Base-by-base conservation (phyloP, 805 yeast genomes). In the Ogataea nitratoaversa region DNA sequence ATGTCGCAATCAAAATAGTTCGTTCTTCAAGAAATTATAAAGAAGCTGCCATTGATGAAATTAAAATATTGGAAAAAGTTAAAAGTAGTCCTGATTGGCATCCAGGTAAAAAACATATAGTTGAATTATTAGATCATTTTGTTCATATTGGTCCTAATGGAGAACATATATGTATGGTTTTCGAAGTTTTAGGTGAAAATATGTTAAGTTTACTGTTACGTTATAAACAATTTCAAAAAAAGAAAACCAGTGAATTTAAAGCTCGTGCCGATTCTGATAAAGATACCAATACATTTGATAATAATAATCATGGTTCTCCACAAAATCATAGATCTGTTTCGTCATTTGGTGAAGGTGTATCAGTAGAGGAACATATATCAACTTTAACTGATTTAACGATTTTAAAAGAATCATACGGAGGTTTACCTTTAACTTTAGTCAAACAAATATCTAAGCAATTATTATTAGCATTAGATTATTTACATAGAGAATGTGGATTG, bases 21-120 rank as follows among this genome's bases (percentile, higher is more conserved):
- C 68, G 79, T 45, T 70, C 81, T 2, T 68, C 74, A 20, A 57
- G 65, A 27, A 70, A 68, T 54, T 79, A 77, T 57, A 62, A 71
- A 16, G 81, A 78, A 46, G 79, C 84, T n/a, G 85, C 85, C 1
- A 57, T 71, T 29, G 86, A 79, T 57, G 87, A 80, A 55, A 74
- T 80, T 43, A 60, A 63, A 34, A 67, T 79, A 12, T 60, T 80
- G 40, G 69, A 71, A 27, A 56, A 53, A 12, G 48, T 62, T 27
- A 48, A 57, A 8, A 31, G 40, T 1, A 59, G 60, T 2, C 52
- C 65, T 49, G 50, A 64, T 50, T 34, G 43, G 5, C 78, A 72
- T 45, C 72, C 73, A 0, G 84, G 84, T 9, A 71, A 68, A 47
- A 54, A 65, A 19, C 76, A 76, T 49, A 60, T 79, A 13, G 77